Evolutionary conservation across 148 eudicot genomes (phyloP), one percentile per base, ranked within the genome.

Genomic region (Cornus kousa): DNA sequence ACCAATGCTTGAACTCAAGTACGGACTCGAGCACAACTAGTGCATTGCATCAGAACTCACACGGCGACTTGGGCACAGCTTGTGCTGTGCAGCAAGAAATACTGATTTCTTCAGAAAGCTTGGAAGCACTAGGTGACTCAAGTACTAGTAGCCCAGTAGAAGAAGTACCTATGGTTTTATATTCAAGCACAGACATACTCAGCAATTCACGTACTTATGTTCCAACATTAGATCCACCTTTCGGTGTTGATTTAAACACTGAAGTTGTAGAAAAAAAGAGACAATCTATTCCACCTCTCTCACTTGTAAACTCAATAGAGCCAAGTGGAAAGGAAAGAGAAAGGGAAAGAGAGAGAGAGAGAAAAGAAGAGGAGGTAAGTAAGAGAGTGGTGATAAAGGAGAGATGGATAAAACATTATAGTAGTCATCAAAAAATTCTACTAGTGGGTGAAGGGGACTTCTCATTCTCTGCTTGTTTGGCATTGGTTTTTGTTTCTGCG

Each of bases 361-460:
- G 19, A 62, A 14, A 62, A 20, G 66, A 62, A 62, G 59, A 53
- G 19, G 13, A 53, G 59, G 19, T 53, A 14, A 11, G 59, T 53
- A 53, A 53, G 59, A 19, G 17, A 53, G 4, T 53, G 59, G 66
- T 17, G 66, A n/a, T 20, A 62, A 62, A 33, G 60, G 81, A 71
- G 76, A 71, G 31, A 62, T 57, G 60, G 81, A 79, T 79, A 39
- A 64, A 40, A 19, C 70, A 71, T 22, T 79, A 79, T 24, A 59
- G 70, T 43, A 79, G 40, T 66, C 7, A 8, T 11, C 81, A 79
- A 2, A 59, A 40, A 31, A 79, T 79, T n/a, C 53, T 79, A 9
- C 71, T 79, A 3, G 81, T 79, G 43, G 76, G 81, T 19, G 81
- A 79, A 43, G 81, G 81, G 28, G 75, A 79, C 70, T 79, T 79